Conservation (phyloP, 2,329 filamentous ascomycete species). For the Aspergillus fischeri region DNA sequence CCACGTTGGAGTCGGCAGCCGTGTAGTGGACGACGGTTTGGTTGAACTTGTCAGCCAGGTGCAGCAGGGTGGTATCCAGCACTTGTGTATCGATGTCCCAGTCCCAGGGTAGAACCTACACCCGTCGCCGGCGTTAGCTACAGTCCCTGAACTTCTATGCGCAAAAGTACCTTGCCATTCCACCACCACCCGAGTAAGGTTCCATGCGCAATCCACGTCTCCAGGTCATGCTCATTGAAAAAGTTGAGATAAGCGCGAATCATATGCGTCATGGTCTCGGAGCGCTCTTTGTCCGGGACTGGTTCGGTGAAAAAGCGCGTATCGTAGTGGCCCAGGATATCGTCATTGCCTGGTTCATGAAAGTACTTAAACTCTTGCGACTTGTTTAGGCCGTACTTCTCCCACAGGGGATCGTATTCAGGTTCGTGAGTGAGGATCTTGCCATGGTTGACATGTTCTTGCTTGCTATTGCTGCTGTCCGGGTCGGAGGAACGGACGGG, state of each 20-base stretch:
- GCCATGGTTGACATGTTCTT: constrained; percentile 7
- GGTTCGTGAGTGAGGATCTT: constrained; percentile 9
- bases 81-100: constrained; percentile 82
- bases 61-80: constrained; percentile 60
- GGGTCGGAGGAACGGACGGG: constrained; percentile 6
- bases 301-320: constrained; percentile 62
- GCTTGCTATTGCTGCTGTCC: background rate
- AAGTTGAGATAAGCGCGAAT: constrained; percentile 69
- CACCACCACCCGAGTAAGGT: constrained; percentile 87
- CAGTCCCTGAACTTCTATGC: background rate
- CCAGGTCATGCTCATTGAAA: constrained; percentile 60
- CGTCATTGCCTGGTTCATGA: constrained; percentile 58
- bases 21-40: constrained; percentile 55
- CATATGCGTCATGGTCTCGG: constrained; percentile 63
- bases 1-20: constrained; percentile 36
- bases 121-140: background rate
- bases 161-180: constrained; percentile 57
- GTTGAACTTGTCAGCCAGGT: constrained; percentile 65
- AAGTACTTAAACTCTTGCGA: constrained; percentile 57
- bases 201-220: constrained; percentile 85
- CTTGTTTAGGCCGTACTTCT: constrained; percentile 24
- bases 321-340: constrained; percentile 69
- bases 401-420: constrained; percentile 14
- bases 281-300: constrained; percentile 63
- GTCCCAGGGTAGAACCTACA: constrained; percentile 73